Conservation (phyloP, 768 basidiomycete genomes). For the Leccinum obscurum region DNA sequence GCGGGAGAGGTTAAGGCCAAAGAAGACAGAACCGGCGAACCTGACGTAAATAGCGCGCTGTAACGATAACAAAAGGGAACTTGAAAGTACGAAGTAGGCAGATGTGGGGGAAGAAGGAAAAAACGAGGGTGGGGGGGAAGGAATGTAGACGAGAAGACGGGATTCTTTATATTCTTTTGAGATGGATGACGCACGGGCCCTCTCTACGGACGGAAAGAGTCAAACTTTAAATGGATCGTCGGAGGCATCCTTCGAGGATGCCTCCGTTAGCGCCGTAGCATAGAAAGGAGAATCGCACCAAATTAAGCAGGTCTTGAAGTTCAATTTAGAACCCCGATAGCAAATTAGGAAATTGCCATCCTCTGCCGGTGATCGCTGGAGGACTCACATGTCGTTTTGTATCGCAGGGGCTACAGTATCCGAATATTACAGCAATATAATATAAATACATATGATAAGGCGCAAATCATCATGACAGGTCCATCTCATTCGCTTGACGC, state of each 20-base stretch:
- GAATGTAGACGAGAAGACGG: conserved; percentile 8
- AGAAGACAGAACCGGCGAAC: conserved; percentile 12
- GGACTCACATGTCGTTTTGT: too few relatives aligned
- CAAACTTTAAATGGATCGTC: conserved; percentile 17
- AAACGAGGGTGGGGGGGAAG: conserved; percentile 11
- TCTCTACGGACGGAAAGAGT: conserved; percentile 19
- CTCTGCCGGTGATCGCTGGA: conserved; percentile 17
- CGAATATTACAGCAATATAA: not conserved
- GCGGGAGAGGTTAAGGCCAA: conserved; percentile 13
- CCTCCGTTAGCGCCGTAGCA: conserved; percentile 23
- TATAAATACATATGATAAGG: not conserved
- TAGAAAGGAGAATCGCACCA: conserved; percentile 12
- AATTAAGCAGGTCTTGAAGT: conserved; percentile 32
- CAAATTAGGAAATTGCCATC: conserved; percentile 19
- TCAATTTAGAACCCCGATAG: conserved; percentile 20
- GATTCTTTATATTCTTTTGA: conserved; percentile 27
- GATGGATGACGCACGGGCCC: conserved; percentile 33
- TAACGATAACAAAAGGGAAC: conserved; percentile 9
- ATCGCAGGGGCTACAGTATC: too few relatives aligned
- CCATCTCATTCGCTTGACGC: conserved; percentile 25
- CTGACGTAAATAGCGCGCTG: conserved; percentile 26
- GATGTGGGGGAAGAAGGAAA: conserved; percentile 17
- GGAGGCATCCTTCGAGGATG: conserved; percentile 24
- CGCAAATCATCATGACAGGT: conserved; percentile 20
- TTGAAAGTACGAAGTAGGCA: conserved; percentile 19